Evolutionary conservation across 805 yeast species (phyloP).

Genomic region (Metschnikowia orientalis): DNA sequence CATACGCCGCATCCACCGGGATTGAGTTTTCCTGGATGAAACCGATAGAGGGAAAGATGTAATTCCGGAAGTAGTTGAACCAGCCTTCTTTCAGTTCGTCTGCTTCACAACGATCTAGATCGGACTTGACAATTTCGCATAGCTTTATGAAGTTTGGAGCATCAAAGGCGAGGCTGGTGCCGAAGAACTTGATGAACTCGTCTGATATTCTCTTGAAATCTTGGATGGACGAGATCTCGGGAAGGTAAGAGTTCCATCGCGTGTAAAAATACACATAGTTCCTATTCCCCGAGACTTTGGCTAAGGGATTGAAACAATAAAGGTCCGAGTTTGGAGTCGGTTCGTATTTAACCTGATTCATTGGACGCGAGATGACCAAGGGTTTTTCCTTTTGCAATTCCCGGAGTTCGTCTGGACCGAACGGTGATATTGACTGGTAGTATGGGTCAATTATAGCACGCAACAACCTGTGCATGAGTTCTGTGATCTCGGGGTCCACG

Average conservation of each 20-base stretch:
- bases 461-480: constrained; percentile 46
- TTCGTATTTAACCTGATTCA: constrained; percentile 26
- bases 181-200: constrained; percentile 49
- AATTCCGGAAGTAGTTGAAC: constrained; percentile 61
- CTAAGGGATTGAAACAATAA: constrained; percentile 31
- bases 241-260: constrained; percentile 46
- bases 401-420: constrained; percentile 17
- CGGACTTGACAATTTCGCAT: constrained; percentile 52
- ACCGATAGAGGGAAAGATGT: constrained; percentile 59
- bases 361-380: constrained; percentile 23
- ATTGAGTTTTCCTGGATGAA: constrained; percentile 54
- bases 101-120: constrained; percentile 22
- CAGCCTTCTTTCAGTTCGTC: constrained; percentile 28
- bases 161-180: constrained; percentile 49
- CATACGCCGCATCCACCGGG: constrained; percentile 56
- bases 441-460: constrained; percentile 49
- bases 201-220: constrained; percentile 47
- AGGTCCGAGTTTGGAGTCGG: constrained; percentile 17
- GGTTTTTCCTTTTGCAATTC: constrained; percentile 22
- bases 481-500: constrained; percentile 47
- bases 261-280: constrained; percentile 39
- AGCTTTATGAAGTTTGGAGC: constrained; percentile 50
- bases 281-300: constrained; percentile 22
- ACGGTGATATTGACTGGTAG: constrained; percentile 23
- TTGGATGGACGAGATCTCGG: constrained; percentile 32